These are phyloP conservation scores for Areca catechu DNA, from an alignment of 176 grass and related monocot species.

Conservation along the genomic window DNA sequence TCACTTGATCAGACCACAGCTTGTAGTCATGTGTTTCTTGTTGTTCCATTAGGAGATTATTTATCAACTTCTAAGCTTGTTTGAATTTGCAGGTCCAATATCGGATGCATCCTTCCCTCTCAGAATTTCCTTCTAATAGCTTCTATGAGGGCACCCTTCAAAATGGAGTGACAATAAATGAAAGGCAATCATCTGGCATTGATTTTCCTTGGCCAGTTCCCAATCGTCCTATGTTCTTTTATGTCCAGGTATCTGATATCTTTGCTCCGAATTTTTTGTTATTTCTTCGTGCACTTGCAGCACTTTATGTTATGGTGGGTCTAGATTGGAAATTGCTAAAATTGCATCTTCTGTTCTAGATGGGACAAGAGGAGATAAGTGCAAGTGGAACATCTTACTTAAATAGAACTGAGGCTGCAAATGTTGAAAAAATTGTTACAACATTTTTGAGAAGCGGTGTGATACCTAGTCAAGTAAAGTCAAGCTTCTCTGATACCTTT, in stretches of 20 bases:
- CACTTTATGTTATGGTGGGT: background rate
- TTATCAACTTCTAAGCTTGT: background rate
- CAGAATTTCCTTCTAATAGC: slow-evolving; percentile 97
- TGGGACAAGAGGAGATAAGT: slow-evolving; percentile 99
- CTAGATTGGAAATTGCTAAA: background rate
- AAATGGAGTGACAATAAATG: slow-evolving; percentile 98
- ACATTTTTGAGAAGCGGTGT: slow-evolving; percentile 96
- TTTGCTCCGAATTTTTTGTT: background rate
- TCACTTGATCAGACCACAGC: too few relatives aligned
- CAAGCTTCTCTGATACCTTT: too few relatives aligned
- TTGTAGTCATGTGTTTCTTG: too few relatives aligned
- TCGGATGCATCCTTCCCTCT: slow-evolving; percentile 96
- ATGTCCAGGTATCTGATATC: slow-evolving; percentile 63
- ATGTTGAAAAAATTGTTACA: slow-evolving; percentile 99
- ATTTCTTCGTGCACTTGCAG: background rate
- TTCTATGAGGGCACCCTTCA: slow-evolving; percentile 99
- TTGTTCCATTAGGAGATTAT: too few relatives aligned
- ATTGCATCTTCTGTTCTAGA: slow-evolving; percentile 40
- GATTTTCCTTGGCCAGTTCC: slow-evolving; percentile 99
- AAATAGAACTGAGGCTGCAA: slow-evolving; percentile 98
- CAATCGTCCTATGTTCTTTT: slow-evolving; percentile 99
- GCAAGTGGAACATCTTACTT: slow-evolving; percentile 95
- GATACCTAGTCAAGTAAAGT: slow-evolving; percentile 79
- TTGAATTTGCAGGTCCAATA: slow-evolving; percentile 79
- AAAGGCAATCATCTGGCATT: slow-evolving; percentile 83